Evolutionary conservation across 2,329 filamentous ascomycete species (phyloP).

Genomic region (Colletotrichum agaves): DNA sequence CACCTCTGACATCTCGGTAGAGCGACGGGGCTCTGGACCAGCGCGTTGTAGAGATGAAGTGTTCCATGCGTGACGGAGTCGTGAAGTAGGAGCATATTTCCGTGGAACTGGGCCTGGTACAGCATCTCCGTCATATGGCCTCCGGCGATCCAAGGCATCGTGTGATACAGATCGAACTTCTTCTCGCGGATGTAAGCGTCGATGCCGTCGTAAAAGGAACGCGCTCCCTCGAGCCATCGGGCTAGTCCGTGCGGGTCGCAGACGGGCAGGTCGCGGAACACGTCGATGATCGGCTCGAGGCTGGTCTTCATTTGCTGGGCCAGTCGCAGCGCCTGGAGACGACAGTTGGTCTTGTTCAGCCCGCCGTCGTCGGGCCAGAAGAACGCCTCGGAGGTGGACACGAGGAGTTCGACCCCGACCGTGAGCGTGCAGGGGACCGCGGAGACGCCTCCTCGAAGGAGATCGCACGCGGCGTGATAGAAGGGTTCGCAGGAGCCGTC

Average conservation of each 20-base stretch:
- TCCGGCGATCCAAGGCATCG: background rate
- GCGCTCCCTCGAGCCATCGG: background rate
- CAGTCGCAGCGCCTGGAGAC: background rate
- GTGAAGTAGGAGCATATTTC: background rate
- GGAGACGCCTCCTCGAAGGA: background rate
- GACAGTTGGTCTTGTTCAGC: background rate
- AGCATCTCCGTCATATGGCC: background rate
- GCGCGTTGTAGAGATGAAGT: background rate
- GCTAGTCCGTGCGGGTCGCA: background rate
- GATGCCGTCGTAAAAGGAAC: background rate
- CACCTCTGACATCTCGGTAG: too few species aligned
- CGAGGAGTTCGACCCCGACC: background rate
- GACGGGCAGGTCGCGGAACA: background rate
- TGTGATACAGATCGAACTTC: background rate
- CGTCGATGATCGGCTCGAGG: background rate
- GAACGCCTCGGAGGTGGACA: background rate
- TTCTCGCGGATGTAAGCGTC: background rate
- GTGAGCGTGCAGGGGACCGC: background rate
- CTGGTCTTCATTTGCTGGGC: background rate
- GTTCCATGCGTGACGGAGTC: background rate
- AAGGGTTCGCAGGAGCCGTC: background rate
- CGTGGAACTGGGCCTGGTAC: background rate
- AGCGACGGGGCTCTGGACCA: background rate
- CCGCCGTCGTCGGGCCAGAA: background rate
- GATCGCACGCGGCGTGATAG: background rate